Evolutionary conservation across 352 stramenopile genomes (phyloP).

Genomic region (Globisporangium echinulatum): DNA sequence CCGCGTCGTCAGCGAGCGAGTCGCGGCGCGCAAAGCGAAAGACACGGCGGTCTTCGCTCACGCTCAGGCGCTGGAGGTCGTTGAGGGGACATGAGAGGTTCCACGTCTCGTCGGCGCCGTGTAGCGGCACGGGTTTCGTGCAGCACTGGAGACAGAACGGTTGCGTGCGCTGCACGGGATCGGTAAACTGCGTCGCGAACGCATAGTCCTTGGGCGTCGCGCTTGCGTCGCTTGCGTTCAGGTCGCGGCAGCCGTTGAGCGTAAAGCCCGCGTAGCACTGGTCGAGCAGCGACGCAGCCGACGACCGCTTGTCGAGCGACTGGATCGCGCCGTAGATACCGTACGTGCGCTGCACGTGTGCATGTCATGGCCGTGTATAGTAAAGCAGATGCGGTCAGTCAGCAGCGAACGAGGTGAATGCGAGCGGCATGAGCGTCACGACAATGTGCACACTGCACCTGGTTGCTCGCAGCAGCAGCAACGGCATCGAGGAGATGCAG

Average conservation of each 20-base stretch:
- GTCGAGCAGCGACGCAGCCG: conserved; percentile 27
- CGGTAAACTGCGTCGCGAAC: conserved; percentile 57
- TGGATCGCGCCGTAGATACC: conserved; percentile 59
- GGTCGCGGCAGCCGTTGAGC: conserved; percentile 50
- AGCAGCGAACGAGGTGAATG: too few species aligned
- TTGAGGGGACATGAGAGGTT: conserved; percentile 70
- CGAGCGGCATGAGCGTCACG: too few species aligned
- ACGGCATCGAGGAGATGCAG: too few species aligned
- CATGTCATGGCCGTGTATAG: too few species aligned
- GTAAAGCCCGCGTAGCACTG: conserved; percentile 61
- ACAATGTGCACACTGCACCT: too few species aligned
- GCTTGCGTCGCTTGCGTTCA: conserved; percentile 32
- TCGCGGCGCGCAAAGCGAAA: conserved; percentile 58
- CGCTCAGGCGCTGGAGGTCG: conserved; percentile 52
- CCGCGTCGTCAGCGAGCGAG: conserved; percentile 36
- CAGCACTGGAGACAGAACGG: conserved; percentile 74
- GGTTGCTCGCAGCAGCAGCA: too few species aligned
- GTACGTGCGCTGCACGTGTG: conserved; percentile 30
- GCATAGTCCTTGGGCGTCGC: conserved; percentile 33
- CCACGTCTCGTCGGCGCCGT: conserved; percentile 65
- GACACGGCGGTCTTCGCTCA: conserved; percentile 45
- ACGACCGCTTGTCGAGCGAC: conserved; percentile 30
- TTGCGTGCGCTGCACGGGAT: conserved; percentile 23
- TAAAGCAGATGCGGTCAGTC: too few species aligned
- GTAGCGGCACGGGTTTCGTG: conserved; percentile 48